These are phyloP conservation scores for Hypericum androsaemum DNA, from an alignment of 345 rosid species.

Conservation along the genomic window DNA sequence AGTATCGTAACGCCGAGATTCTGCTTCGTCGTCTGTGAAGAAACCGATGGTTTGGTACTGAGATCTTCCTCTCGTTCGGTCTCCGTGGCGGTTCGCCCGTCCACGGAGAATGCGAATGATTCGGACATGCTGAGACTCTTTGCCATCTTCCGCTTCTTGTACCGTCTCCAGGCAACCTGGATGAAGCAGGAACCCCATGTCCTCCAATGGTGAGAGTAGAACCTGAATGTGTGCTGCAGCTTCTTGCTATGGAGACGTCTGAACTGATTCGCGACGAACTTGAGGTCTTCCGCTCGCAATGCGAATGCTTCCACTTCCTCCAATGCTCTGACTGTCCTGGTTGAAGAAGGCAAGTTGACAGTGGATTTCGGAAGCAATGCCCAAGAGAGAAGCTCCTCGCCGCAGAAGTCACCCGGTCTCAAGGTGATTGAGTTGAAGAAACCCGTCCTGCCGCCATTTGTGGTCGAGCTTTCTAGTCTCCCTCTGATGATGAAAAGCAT, in stretches of 20 bases:
- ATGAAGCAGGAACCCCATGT: constrained; percentile 93
- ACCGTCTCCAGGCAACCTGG: constrained; percentile 83
- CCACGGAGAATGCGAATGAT: constrained; percentile 18
- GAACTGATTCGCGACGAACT: constrained; percentile 86
- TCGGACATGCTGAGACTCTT: constrained; percentile 35
- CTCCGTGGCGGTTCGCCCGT: constrained; percentile 14
- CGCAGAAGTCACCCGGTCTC: constrained; percentile 84
- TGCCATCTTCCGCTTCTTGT: constrained; percentile 54
- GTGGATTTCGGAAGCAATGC: constrained; percentile 76
- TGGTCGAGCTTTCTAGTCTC: constrained; percentile 79
- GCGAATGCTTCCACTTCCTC: constrained; percentile 96
- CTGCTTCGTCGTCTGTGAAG: constrained; percentile 27
- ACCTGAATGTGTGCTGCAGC: constrained; percentile 84
- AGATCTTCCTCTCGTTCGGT: constrained; percentile 17
- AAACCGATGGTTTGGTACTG: constrained; percentile 1
- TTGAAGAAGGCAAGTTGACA: constrained; percentile 71
- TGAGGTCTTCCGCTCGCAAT: constrained; percentile 78
- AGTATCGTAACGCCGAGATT: constrained; percentile 42
- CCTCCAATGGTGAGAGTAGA: constrained; percentile 93
- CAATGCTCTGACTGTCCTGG: constrained; percentile 76
- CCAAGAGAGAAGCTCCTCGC: constrained; percentile 92
- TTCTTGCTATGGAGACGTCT: constrained; percentile 89
- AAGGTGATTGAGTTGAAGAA: constrained; percentile 76
- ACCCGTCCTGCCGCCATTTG: constrained; percentile 89
- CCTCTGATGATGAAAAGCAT: constrained; percentile 91